A percentile compares a stretch with the other conserved stretches of the same genome.
phyloP scores from a whole-genome alignment of 768 basidiomycete species.

The Amanita fuliginea region DNA sequence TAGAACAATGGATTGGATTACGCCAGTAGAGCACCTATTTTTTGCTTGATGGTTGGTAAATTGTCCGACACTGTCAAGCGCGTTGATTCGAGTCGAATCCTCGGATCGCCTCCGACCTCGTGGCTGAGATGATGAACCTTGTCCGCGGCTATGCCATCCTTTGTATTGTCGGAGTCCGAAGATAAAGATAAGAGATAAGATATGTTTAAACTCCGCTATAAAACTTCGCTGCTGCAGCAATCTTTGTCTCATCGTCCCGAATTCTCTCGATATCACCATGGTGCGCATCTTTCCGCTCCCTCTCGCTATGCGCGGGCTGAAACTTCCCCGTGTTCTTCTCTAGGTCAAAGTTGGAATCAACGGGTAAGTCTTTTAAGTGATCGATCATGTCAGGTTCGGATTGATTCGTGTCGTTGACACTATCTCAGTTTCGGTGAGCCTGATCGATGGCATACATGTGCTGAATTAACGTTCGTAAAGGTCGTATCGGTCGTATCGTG shows the following conservation, averaged over 20 bases:
- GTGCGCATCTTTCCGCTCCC: constrained; percentile 8
- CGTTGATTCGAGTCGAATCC: no score
- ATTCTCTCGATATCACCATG: constrained; percentile 10
- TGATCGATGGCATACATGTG: neutral
- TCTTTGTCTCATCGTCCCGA: neutral
- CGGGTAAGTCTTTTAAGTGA: constrained; percentile 44
- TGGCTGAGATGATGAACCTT: no score
- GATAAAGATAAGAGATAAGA: neutral
- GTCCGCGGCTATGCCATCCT: no score
- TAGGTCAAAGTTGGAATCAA: constrained; percentile 92
- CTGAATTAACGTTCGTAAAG: constrained; percentile 27
- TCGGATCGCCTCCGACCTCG: no score
- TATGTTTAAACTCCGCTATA: constrained; percentile 2
- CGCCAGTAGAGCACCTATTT: no score
- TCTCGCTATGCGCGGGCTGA: neutral
- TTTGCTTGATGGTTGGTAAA: no score
- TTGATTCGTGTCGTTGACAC: constrained; percentile 6
- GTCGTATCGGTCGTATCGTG: constrained; percentile 99
- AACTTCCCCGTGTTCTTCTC: neutral
- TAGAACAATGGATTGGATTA: no score
- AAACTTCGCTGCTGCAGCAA: neutral
- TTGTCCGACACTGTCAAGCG: no score
- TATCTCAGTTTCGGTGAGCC: constrained; percentile 66
- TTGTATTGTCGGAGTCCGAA: no score
- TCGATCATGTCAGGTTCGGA: neutral